Percentiles rank a stretch among this genome's conserved stretches.
phyloP scores from a whole-genome alignment of 75 land plant species.

The Cryptomeria japonica region DNA sequence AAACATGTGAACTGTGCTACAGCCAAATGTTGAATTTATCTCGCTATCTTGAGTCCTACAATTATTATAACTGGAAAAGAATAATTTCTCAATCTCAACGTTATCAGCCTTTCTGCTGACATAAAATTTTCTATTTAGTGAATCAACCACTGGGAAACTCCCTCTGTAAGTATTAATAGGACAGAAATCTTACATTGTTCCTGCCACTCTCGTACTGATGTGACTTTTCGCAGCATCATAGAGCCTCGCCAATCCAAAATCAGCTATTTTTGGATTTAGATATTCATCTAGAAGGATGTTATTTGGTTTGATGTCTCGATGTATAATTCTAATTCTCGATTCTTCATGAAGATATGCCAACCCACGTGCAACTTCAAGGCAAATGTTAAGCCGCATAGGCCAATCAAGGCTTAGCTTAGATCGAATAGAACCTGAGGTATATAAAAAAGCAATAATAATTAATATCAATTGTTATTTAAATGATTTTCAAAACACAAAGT shows the following conservation, averaged over 20 bases:
- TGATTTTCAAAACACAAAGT: not conserved
- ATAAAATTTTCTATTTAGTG: not conserved
- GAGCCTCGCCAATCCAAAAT: constrained; percentile 35
- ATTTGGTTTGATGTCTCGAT: constrained; percentile 48
- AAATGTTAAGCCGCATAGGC: constrained; percentile 32
- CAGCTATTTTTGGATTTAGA: constrained; percentile 35
- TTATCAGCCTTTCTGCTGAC: not conserved
- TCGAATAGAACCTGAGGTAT: not conserved
- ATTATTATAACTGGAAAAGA: not conserved
- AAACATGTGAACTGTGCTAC: not conserved
- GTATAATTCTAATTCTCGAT: constrained; percentile 36
- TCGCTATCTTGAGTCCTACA: not conserved
- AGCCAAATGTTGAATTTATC: not conserved
- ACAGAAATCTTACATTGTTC: constrained; percentile 29
- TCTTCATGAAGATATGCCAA: constrained; percentile 41
- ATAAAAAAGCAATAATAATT: not conserved
- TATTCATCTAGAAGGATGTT: constrained; percentile 37
- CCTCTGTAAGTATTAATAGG: not conserved
- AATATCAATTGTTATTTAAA: not conserved
- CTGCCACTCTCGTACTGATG: constrained; percentile 47
- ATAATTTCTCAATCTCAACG: not conserved
- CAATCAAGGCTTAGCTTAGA: constrained; percentile 22
- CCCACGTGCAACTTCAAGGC: constrained; percentile 43
- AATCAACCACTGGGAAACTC: not conserved
- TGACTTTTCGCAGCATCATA: constrained; percentile 31